Percentiles rank a stretch among this genome's conserved stretches.
These are phyloP conservation scores for Penicillium oxalicum DNA, from an alignment of 2,329 filamentous ascomycete species.

Conservation along the genomic window DNA sequence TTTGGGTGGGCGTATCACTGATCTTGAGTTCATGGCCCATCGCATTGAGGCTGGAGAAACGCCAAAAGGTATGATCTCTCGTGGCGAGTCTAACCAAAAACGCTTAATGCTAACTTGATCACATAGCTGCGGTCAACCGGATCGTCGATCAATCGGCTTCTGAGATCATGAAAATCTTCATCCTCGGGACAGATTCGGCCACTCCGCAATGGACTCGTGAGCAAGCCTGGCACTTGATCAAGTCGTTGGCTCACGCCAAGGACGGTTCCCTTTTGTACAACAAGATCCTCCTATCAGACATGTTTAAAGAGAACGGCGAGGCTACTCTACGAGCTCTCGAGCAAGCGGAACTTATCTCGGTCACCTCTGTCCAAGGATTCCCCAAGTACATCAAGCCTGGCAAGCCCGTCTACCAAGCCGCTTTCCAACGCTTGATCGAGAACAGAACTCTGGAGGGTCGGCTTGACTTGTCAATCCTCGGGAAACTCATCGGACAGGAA, in stretches of 20 bases:
- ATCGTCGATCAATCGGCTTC: slow-evolving; percentile 85
- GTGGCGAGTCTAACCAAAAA: too few species aligned
- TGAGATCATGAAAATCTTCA: slow-evolving; percentile 89
- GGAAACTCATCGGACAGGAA: slow-evolving; percentile 65
- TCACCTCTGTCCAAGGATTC: slow-evolving; percentile 66
- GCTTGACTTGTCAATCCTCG: slow-evolving; percentile 65
- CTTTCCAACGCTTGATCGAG: slow-evolving; percentile 65
- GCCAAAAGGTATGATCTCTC: slow-evolving; percentile 51
- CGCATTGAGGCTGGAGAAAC: slow-evolving; percentile 81
- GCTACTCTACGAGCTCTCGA: slow-evolving; percentile 71
- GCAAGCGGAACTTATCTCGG: slow-evolving; percentile 76
- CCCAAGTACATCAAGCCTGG: slow-evolving; percentile 73
- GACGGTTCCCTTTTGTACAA: slow-evolving; percentile 66
- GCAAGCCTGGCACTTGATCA: slow-evolving; percentile 88
- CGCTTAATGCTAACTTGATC: slow-evolving; percentile 14
- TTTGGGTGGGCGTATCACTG: slow-evolving; percentile 86
- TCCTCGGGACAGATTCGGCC: slow-evolving; percentile 56
- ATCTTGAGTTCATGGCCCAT: slow-evolving; percentile 89
- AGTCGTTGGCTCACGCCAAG: slow-evolving; percentile 63
- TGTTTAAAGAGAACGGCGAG: slow-evolving; percentile 70
- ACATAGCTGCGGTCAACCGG: slow-evolving; percentile 66
- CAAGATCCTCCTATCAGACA: slow-evolving; percentile 69
- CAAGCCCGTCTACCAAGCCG: slow-evolving; percentile 78
- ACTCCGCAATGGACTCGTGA: slow-evolving; percentile 68
- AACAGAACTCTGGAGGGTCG: slow-evolving; percentile 69